Conservation (phyloP, 495 filamentous ascomycete genomes). For the Articulospora tetracladia region DNA sequence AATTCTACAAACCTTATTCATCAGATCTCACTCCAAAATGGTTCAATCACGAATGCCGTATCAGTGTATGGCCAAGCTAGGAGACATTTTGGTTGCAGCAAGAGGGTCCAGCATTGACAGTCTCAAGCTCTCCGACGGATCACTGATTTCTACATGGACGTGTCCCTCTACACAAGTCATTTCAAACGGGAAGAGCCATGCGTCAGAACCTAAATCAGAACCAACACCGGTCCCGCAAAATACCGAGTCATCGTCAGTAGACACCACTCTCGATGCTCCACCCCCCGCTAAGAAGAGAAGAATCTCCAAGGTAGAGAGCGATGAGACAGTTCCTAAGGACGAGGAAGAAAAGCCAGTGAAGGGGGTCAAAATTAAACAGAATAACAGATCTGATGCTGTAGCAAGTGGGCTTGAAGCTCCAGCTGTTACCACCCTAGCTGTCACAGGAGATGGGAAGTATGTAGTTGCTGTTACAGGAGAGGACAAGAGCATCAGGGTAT, state of each 20-base stretch:
- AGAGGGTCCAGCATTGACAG: slow-evolving; percentile 37
- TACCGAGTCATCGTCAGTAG: slow-evolving; percentile 5
- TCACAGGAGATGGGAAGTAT: slow-evolving; percentile 57
- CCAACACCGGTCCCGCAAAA: slow-evolving; percentile 1
- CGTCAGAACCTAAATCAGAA: not conserved
- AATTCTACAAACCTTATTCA: not conserved
- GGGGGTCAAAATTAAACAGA: slow-evolving; percentile 15
- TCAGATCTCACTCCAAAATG: not conserved
- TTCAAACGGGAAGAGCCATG: not conserved
- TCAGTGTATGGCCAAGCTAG: slow-evolving; percentile 35
- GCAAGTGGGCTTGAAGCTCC: slow-evolving; percentile 30
- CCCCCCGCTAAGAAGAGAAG: slow-evolving; percentile 26
- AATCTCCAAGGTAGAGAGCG: slow-evolving; percentile 2
- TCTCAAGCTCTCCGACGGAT: slow-evolving; percentile 30
- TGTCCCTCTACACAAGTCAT: not conserved
- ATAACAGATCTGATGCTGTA: slow-evolving; percentile 13
- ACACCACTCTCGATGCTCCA: not conserved
- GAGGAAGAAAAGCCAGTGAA: not conserved
- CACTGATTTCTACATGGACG: slow-evolving; percentile 37
- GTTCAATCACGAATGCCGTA: slow-evolving; percentile 28
- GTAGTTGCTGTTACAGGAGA: slow-evolving; percentile 76
- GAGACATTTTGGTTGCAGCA: slow-evolving; percentile 38
- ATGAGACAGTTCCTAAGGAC: not conserved
- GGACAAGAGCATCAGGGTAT: slow-evolving; percentile 86
- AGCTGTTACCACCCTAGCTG: slow-evolving; percentile 52